Percentiles rank a stretch among this genome's conserved stretches.
Conservation (phyloP, 768 basidiomycete species). For the Mycena rebaudengoi region DNA sequence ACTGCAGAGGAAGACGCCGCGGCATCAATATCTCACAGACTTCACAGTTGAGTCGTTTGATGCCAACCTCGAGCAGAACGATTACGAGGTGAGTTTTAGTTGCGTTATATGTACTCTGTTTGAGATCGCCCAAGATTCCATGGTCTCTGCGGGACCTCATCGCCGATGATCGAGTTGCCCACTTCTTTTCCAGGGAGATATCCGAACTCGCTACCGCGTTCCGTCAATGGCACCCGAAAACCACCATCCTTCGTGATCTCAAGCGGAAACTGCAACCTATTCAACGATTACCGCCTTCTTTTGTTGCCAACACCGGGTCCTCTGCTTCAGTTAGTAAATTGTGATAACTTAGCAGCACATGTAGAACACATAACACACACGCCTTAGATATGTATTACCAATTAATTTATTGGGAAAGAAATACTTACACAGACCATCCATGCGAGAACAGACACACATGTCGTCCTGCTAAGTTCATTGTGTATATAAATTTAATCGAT, state of each 20-base stretch:
- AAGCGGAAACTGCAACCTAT: slow-evolving; percentile 85
- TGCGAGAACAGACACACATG: slow-evolving; percentile 86
- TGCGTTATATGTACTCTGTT: not conserved
- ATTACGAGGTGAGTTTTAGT: slow-evolving; percentile 75
- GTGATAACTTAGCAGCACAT: slow-evolving; percentile 9
- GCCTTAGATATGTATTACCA: slow-evolving; percentile 19
- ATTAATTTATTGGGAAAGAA: slow-evolving; percentile 13
- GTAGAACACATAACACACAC: slow-evolving; percentile 17
- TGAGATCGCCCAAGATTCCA: slow-evolving; percentile 64
- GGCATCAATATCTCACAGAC: too few relatives aligned
- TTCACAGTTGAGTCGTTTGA: slow-evolving; percentile 81
- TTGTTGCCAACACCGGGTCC: slow-evolving; percentile 23
- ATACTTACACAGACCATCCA: too few relatives aligned
- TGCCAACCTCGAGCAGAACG: slow-evolving; percentile 83
- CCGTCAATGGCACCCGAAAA: slow-evolving; percentile 88
- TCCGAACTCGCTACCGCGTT: slow-evolving; percentile 82
- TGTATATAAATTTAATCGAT: too few relatives aligned
- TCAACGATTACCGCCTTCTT: slow-evolving; percentile 62
- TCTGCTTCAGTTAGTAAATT: slow-evolving; percentile 20
- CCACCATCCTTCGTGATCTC: slow-evolving; percentile 77
- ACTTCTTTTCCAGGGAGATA: slow-evolving; percentile 83
- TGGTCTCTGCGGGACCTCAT: slow-evolving; percentile 93
- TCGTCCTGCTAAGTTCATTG: too few relatives aligned
- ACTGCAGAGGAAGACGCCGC: too few relatives aligned
- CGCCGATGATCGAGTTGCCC: slow-evolving; percentile 79